Base-by-base conservation (phyloP, 1,284 basidiomycete species). In the Ustilago cynodontis region DNA sequence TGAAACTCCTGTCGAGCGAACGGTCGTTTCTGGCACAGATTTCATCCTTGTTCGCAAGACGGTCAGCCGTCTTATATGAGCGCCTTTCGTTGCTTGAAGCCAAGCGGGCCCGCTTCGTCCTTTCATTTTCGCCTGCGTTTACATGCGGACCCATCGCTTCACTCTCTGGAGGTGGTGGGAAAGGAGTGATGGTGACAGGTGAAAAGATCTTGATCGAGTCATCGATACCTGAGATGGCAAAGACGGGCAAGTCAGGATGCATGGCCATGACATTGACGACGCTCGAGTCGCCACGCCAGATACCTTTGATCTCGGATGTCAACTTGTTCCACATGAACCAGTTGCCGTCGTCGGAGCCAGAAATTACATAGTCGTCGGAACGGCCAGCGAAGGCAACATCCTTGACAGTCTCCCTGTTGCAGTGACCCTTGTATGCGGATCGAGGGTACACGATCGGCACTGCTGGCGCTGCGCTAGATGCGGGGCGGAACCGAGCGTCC, bases 151-250 rank as follows among this genome's bases (percentile, higher is more conserved):
- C 22, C 2, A 29, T 1, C 13, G 31, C 14, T 41, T 37, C 10
- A 1, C n/a, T 45, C 7, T 33, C 31, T 35, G 20, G 33, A 10
- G 57, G 8, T 18, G 59, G 55, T 14, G 63, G 54, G 11, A 60
- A 68, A 14, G 71, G 61, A n/a, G 65, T 64, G 18, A 55, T 20
- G 8, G 56, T 54, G 58, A 74, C 50, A 4, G 93, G 92, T 0
- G 90, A 90, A 86, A 94, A 94, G 45, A 94, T 86, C 89, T 97
- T 97, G 71, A 96, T 89, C 0, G 93, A 94, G 8, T 89, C 88
- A 85, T 97, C 95, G 69, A 98, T 96, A 1, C 95, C 94, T 82
- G 92, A 93, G 41, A 93, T 91, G 1, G 94, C 94, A 29, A 95
- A 86, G 28, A 97, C 86, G 0, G 95, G 94, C 18, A 89, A 67